Base-by-base conservation (phyloP, 2,329 filamentous ascomycete genomes). In the Colletotrichum gigasporum region DNA sequence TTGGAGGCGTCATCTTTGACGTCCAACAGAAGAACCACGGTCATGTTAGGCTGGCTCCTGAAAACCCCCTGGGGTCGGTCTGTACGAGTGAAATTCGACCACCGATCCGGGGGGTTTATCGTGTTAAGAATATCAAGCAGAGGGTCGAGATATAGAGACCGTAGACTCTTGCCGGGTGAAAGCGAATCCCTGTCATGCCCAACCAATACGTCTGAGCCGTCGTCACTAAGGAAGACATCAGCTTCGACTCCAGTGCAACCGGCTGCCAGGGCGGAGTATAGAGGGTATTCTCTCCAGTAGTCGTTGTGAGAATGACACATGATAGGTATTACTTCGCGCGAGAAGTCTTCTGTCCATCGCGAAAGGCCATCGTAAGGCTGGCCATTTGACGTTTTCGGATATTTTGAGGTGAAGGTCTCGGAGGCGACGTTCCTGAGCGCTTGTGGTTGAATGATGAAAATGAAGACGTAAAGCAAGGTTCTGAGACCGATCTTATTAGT, bases 261-360 rank as follows among this genome's bases (percentile, higher is more conserved):
- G 4, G 84, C 82, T 5, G 78, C 74, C 1, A 90, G 73, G 20
- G 90, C 90, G 9, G 87, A 86, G 69, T 85, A 89, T 3, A 93
- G 79, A 0, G 90, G 89, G 0, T 85, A 79, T 12, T 79, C 78
- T 50, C 87, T 84, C 87, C 87, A 90, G 74, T 91, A 92, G 73
- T 92, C 90, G 69, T 92, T 91, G 72, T 92, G 89, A 1, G 86
- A 89, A 72, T 91, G 88, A 65, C 87, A 89, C 2, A 79, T 78
- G 28, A 88, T 81, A 1, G 87, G 86, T 2, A 79, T 11, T 4
- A 56, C 52, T 2, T 26, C 45, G 14, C 16, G 39, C 4, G 52
- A 45, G 8, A 56, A 56, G 18, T 56, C 52, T 22, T 56, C 26
- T 2, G 24, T 22, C 52, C 39, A 56, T 30, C 45, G 22, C 6